These are phyloP conservation scores for Calonectria pseudoturangicola DNA, from an alignment of 2,329 filamentous ascomycete species.

Conservation along the genomic window DNA sequence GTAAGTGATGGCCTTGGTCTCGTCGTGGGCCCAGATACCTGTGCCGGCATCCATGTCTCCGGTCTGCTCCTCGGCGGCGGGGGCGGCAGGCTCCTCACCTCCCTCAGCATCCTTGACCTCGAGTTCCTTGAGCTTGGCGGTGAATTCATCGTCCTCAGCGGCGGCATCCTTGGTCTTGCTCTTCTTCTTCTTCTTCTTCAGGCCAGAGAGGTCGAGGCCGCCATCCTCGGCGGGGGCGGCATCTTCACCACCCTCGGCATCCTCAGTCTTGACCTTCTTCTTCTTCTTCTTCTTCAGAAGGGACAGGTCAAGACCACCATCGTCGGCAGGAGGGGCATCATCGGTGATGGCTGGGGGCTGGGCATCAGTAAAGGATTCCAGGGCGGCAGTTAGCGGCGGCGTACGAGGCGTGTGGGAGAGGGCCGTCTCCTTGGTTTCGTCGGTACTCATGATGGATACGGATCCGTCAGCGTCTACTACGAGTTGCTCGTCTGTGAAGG, in stretches of 20 bases:
- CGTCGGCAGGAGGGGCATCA: slow-evolving; percentile 67
- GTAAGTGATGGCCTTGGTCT: slow-evolving; percentile 87
- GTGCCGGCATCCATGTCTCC: slow-evolving; percentile 92
- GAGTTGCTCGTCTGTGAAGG: slow-evolving; percentile 90
- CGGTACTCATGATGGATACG: slow-evolving; percentile 83
- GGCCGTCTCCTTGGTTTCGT: slow-evolving; percentile 87
- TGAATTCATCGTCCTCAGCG: slow-evolving; percentile 77
- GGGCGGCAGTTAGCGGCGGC: slow-evolving; percentile 74
- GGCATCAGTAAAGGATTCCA: slow-evolving; percentile 73
- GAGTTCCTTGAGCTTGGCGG: slow-evolving; percentile 77
- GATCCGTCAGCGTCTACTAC: slow-evolving; percentile 93
- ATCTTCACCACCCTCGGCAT: slow-evolving; percentile 66
- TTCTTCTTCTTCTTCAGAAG: slow-evolving; percentile 91
- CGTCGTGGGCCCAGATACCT: slow-evolving; percentile 91
- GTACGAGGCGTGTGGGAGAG: slow-evolving; percentile 85
- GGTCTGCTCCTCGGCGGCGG: slow-evolving; percentile 70
- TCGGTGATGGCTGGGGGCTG: slow-evolving; percentile 65
- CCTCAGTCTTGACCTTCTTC: slow-evolving; percentile 65
- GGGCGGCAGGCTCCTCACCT: slow-evolving; percentile 62
- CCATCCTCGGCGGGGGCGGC: slow-evolving; percentile 68
- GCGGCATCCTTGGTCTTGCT: slow-evolving; percentile 74
- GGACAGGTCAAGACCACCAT: slow-evolving; percentile 74
- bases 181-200: slow-evolving; percentile 89
- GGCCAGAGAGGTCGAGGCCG: slow-evolving; percentile 69
- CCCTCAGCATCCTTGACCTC: slow-evolving; percentile 80